phyloP scores from a whole-genome alignment of 768 basidiomycete genomes.

The Pulveroboletus ravenelii region DNA sequence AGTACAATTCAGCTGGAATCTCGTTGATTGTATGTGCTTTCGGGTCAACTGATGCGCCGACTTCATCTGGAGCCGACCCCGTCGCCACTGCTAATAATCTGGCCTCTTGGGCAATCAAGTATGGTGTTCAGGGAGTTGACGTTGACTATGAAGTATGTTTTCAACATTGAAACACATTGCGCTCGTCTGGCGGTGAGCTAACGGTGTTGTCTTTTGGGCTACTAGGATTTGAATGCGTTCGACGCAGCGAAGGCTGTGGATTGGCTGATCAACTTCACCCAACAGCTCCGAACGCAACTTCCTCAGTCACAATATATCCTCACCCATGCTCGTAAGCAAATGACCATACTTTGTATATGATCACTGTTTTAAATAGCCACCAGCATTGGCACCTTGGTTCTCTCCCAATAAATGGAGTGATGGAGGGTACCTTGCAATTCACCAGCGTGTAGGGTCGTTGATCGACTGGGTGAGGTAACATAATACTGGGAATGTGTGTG shows the following conservation, averaged over 20 bases:
- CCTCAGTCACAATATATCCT: conserved; percentile 32
- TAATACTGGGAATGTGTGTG: too few species aligned
- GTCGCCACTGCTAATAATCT: too few species aligned
- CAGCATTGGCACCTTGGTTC: conserved; percentile 45
- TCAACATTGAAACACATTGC: neutral
- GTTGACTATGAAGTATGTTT: conserved; percentile 43
- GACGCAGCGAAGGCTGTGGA: conserved; percentile 33
- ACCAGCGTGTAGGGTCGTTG: conserved; percentile 36
- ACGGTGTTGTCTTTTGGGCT: neutral
- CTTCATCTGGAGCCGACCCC: too few species aligned
- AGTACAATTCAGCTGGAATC: too few species aligned
- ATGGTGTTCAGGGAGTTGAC: conserved; percentile 47
- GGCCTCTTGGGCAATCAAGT: conserved; percentile 15
- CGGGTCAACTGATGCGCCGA: too few species aligned
- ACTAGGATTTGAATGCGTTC: conserved; percentile 55
- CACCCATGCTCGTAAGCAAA: conserved; percentile 32
- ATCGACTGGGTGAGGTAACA: conserved; percentile 48
- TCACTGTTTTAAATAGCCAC: neutral
- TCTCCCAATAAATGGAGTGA: conserved; percentile 31
- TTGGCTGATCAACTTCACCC: conserved; percentile 41
- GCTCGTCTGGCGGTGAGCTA: neutral
- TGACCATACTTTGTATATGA: too few species aligned
- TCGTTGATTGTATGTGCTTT: too few species aligned
- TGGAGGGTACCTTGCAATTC: conserved; percentile 39
- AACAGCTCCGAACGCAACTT: conserved; percentile 27